Evolutionary conservation across 176 grass and related monocot species (phyloP).

Genomic region (Saccharum spontaneum): DNA sequence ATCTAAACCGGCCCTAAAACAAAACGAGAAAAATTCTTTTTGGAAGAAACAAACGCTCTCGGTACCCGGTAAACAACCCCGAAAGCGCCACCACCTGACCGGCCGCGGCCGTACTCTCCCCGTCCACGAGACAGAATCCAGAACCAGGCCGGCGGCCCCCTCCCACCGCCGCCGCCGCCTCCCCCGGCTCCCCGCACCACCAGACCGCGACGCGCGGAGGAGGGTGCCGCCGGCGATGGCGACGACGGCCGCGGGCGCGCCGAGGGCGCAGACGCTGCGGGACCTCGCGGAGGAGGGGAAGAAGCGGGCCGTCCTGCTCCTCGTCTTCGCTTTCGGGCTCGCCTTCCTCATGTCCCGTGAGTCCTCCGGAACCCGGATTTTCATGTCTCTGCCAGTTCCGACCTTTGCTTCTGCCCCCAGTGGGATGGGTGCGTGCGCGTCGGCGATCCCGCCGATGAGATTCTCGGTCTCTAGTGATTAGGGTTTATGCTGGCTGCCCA

Average conservation of each 20-base stretch:
- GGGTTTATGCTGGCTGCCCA: slow-evolving; percentile 25
- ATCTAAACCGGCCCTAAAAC: background rate
- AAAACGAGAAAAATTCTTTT: background rate
- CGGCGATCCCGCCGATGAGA: background rate
- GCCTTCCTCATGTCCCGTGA: slow-evolving; percentile 66
- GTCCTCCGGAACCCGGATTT: background rate
- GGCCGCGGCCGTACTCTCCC: slow-evolving; percentile 19
- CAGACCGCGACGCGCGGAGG: background rate
- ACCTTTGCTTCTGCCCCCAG: background rate
- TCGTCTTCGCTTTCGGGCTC: slow-evolving; percentile 53
- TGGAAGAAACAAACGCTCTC: background rate
- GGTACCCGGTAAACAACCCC: background rate
- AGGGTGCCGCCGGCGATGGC: slow-evolving; percentile 24
- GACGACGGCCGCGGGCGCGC: background rate
- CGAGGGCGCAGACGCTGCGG: slow-evolving; percentile 38
- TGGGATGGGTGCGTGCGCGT: background rate
- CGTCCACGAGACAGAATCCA: background rate
- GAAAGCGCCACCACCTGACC: background rate
- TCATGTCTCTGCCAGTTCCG: background rate
- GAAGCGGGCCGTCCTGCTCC: slow-evolving; percentile 58
- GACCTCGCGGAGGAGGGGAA: slow-evolving; percentile 63
- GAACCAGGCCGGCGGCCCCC: background rate
- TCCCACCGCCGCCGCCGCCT: background rate
- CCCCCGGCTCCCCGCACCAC: background rate
- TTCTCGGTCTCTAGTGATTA: slow-evolving; percentile 3